Conservation (phyloP, 2,329 filamentous ascomycete genomes). For the Neopestalotiopsis rosae region DNA sequence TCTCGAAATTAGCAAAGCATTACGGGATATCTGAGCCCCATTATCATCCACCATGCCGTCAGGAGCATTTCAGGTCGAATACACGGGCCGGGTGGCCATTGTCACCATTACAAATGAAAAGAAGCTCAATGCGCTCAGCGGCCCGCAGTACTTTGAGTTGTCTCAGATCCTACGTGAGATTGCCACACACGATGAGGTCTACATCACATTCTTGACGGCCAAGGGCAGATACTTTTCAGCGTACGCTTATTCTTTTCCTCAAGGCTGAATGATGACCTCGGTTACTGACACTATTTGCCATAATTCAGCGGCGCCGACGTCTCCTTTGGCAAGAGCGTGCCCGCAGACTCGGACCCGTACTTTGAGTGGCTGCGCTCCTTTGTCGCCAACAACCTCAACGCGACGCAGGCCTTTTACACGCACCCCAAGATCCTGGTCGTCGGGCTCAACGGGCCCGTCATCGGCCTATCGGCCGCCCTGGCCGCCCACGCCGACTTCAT, state of each 20-base stretch:
- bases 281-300: not conserved
- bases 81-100: conserved; percentile 74
- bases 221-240: conserved; percentile 89
- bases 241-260: conserved; percentile 54
- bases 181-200: conserved; percentile 78
- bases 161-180: conserved; percentile 77
- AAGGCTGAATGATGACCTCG: too few species aligned
- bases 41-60: conserved; percentile 8
- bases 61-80: conserved; percentile 57
- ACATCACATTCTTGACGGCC: conserved; percentile 82
- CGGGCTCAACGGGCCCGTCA: conserved; percentile 88
- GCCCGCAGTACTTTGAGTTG: conserved; percentile 78
- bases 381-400: conserved; percentile 85
- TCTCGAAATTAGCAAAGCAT: too few species aligned
- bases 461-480: conserved; percentile 87
- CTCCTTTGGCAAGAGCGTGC: conserved; percentile 45
- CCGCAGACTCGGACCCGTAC: conserved; percentile 39
- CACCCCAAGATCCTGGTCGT: conserved; percentile 94
- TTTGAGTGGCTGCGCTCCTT: conserved; percentile 71
- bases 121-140: conserved; percentile 85
- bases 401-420: conserved; percentile 87
- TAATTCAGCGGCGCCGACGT: conserved; percentile 77
- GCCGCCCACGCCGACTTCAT: conserved; percentile 89
- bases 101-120: conserved; percentile 84
- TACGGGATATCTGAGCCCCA: not conserved